A percentile compares a stretch with the other conserved stretches of the same genome.
Conservation (phyloP, 2,329 filamentous ascomycete genomes). For the Acephala macrosclerotiorum region DNA sequence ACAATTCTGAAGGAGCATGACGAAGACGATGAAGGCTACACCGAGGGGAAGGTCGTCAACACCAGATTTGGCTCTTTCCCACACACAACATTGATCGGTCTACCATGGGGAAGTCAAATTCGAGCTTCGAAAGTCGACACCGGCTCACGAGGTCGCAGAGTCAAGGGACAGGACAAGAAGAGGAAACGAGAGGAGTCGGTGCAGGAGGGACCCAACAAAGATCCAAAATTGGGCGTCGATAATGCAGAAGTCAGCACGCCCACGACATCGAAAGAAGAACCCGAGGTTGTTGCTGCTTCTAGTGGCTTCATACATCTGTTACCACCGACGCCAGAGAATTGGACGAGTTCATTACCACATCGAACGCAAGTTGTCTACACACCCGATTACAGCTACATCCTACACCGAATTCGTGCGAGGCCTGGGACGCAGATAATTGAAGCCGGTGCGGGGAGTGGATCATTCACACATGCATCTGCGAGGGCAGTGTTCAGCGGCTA, state of each 20-base stretch:
- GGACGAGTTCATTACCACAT: slow-evolving; percentile 82
- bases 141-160: slow-evolving; percentile 81
- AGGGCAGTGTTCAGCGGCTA: slow-evolving; percentile 80
- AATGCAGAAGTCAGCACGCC: slow-evolving; percentile 40
- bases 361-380: slow-evolving; percentile 88
- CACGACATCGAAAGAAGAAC: slow-evolving; percentile 47
- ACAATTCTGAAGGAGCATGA: slow-evolving; percentile 70
- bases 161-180: slow-evolving; percentile 64
- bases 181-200: slow-evolving; percentile 49
- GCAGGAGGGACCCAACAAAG: slow-evolving; percentile 27
- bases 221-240: slow-evolving; percentile 21
- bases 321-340: slow-evolving; percentile 81
- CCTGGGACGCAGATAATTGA: slow-evolving; percentile 80
- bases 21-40: slow-evolving; percentile 73
- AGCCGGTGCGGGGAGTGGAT: slow-evolving; percentile 82
- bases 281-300: slow-evolving; percentile 60
- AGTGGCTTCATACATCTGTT: slow-evolving; percentile 82
- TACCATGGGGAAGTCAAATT: slow-evolving; percentile 92
- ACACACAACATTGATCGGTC: slow-evolving; percentile 76
- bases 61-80: slow-evolving; percentile 94
- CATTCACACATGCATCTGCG: slow-evolving; percentile 81
- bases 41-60: slow-evolving; percentile 82
- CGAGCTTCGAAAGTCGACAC: slow-evolving; percentile 90
- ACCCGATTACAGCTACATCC: slow-evolving; percentile 84
- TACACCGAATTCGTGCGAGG: slow-evolving; percentile 76